Conservation (phyloP, 2,329 filamentous ascomycete genomes). For the Coniosporium tulheliwenetii region DNA sequence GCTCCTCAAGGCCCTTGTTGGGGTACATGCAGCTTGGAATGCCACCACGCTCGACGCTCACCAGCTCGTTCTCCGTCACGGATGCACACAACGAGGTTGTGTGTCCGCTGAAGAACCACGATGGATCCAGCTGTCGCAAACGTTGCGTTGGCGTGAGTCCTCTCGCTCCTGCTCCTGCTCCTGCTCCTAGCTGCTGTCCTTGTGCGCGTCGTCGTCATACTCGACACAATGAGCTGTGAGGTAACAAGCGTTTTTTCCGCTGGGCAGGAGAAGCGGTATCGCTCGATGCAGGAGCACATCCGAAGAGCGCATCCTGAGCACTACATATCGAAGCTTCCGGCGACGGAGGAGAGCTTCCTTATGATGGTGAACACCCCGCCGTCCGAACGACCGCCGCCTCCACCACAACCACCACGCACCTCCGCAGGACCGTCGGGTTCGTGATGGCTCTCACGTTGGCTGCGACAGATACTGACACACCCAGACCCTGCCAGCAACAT, state of each 20-base stretch:
- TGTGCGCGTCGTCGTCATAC: background rate
- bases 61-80: constrained; percentile 80
- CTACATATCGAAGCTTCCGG: constrained; percentile 94
- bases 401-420: constrained; percentile 24
- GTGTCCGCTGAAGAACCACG: constrained; percentile 87
- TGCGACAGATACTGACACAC: too few relatives aligned
- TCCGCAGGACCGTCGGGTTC: constrained; percentile 14
- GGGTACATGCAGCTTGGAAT: constrained; percentile 28
- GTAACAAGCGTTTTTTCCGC: background rate
- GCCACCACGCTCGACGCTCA: constrained; percentile 78
- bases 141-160: constrained; percentile 90
- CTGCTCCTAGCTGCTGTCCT: constrained; percentile 2
- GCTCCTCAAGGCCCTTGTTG: background rate
- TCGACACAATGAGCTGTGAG: background rate
- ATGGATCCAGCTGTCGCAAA: constrained; percentile 94
- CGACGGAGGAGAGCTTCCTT: constrained; percentile 93
- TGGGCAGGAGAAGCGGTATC: constrained; percentile 75
- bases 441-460: constrained; percentile 2
- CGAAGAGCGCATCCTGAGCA: constrained; percentile 91
- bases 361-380: constrained; percentile 91
- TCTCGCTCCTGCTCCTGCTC: constrained; percentile 6
- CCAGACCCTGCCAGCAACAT: constrained; percentile 6
- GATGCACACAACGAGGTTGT: constrained; percentile 93
- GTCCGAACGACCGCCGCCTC: constrained; percentile 46
- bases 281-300: constrained; percentile 99